Evolutionary conservation across 148 eudicot species (phyloP), one percentile per base, ranked within the genome.

Genomic region (Euryodendron excelsum): DNA sequence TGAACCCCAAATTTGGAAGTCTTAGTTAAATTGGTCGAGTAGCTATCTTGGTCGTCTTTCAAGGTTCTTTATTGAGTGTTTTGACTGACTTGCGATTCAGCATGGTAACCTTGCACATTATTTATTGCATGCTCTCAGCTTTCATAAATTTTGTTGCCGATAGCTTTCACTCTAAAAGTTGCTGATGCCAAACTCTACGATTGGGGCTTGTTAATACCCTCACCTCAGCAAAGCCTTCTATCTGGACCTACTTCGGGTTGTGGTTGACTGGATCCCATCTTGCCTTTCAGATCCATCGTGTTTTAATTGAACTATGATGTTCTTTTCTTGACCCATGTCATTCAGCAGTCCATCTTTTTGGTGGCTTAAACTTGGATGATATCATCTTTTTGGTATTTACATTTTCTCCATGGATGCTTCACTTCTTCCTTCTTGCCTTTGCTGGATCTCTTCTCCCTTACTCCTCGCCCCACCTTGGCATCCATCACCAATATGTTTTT

Each of bases 31-130:
- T 41, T 75, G n/a, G 58, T 5, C 23, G 37, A 13, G 69, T 58
- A 71, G 23, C 76, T 52, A 52, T 73, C 27, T 3, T 55, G 76
- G 63, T 53, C 44, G 14, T 53, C 61, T 20, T 72, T 72, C 36
- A 50, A 72, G 30, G 75, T n/a, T 50, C 64, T 72, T 31, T 72
- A 17, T 36, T 1, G 18, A 31, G 75, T 18, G 41, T 28, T 15
- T 70, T 33, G 21, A 52, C 75, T 72, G 34, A 25, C 17, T 27
- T 17, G 17, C 31, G 20, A 27, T 30, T 60, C 37, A 60, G 53
- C 66, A 60, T 74, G 77, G 74, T 74, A 59, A 74, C 48, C 66
- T 39, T 59, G 67, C 10, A 30, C 44, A 28, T 18, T 47, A 12
- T 45, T 47, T 27, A 18, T 1, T 23, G 37, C 7, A 20, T 71